Base-by-base conservation (phyloP, 768 basidiomycete genomes). In the Glaciozyma antarctica region DNA sequence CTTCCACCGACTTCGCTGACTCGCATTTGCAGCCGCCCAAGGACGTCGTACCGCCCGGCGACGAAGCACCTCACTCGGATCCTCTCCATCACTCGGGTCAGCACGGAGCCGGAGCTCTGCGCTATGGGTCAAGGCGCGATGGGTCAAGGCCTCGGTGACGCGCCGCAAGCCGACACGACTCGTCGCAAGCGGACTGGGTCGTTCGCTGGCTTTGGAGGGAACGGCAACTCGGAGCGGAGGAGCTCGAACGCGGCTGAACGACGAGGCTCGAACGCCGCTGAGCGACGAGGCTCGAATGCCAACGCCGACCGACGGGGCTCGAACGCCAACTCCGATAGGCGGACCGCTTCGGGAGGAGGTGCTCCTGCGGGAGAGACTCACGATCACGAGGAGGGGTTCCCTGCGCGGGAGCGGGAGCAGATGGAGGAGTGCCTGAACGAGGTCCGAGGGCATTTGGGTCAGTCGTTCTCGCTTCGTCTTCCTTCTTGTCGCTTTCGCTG, bases 381-480 rank as follows among this genome's bases (percentile, higher is more conserved):
- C 24, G 38, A 47, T 58, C 21, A 59, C 34, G 75, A 82, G 9
- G 88, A 88, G 58, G 83, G 87, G 0, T 91, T 90, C 72, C 85
- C 87, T 58, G 85, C 84, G 66, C 84, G 85, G 80, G 93, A 99
- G 73, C 77, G 83, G 68, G 88, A 88, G 48, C 88, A 89, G 75
- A 95, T 97, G 91, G 93, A 95, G 76, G 81, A 81, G 59, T 75
- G 91, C 34, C 76, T 99, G 65, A 79, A 79, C 32, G 84, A 91
- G 68, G 72, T 90, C 22, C 83, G 86, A 68, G 94, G 94, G 0
- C 90, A 93, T 75, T 79, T 99, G 34, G 92, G 93, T 91, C 55
- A 63, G 68, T 45, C 52, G 10, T 24, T 13, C 38, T 28, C 4
- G 17, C 44, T 9, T 24, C 9, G n/a, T 5, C 26, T 10, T n/a